Evolutionary conservation across 192 early-diverging fungal genomes (phyloP), one percentile per base, ranked within the genome.

Genomic region (Dissophora ornata): DNA sequence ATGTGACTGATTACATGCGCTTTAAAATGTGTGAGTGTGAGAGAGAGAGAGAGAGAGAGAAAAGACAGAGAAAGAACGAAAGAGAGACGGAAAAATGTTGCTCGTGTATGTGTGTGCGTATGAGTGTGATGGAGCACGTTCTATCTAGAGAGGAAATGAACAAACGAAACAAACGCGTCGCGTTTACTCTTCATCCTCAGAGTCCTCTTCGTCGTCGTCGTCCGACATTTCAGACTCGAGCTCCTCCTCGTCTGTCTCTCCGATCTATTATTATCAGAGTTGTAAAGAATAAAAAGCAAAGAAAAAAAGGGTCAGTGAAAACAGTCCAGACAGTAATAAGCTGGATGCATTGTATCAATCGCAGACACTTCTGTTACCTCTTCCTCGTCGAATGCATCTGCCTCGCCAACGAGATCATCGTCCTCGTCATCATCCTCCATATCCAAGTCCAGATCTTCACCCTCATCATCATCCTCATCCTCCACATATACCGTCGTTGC

Each of bases 401-500:
- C 60, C 15, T 71, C 68, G 9, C 56, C 66, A 13, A 57, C 78
- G 40, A 62, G 78, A 44, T 70, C 68, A 44, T 65, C 57, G n/a
- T 69, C 66, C 22, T 69, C 77, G 36, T 60, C 77, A 50, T 80
- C 78, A 5, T 58, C 50, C 26, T 77, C 67, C 50, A 71, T 56
- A 71, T 70, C 78, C 33, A 67, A 24, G 19, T 80, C 78, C 38
- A 57, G 19, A 7, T 70, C 80, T 21, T 45, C 71, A 24, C 65
- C 65, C 28, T 73, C 67, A 50, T 67, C 68, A 7, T 60, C 57
- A n/a, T 67, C 71, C 22, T 78, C 63, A 6, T 81, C 80, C 47
- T 87, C 86, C 40, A 78, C 68, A 70, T 87, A 87, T 22, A 84
- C 67, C 42, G 64, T 85, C 38, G 74, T 36, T 21, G 84, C 64